phyloP scores from a whole-genome alignment of 305 asterid genomes.

The Fraxinus baroniana region DNA sequence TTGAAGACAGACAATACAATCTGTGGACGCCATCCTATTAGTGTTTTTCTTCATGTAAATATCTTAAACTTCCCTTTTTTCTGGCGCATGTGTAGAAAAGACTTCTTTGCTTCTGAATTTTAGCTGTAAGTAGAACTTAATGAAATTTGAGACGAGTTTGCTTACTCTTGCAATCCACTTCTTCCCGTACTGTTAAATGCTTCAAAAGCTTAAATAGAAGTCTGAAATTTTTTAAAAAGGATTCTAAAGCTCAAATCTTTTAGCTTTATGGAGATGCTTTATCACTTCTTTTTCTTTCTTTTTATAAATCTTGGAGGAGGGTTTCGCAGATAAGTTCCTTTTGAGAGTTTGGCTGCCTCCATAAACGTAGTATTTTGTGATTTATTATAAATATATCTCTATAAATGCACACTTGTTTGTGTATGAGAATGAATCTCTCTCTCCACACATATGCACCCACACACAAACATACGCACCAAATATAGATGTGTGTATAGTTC shows the following conservation, averaged over 20 bases:
- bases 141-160: background rate
- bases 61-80: slow-evolving; percentile 25
- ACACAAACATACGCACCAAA: background rate
- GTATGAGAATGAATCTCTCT: background rate
- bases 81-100: background rate
- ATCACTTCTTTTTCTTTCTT: background rate
- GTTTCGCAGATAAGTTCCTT: background rate
- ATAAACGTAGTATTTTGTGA: background rate
- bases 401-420: background rate
- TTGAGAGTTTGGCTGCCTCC: background rate
- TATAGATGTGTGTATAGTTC: background rate
- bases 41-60: slow-evolving; percentile 91
- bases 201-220: background rate
- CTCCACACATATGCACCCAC: background rate
- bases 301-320: background rate
- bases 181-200: background rate
- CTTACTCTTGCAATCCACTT: background rate
- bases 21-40: slow-evolving; percentile 95
- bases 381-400: background rate
- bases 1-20: slow-evolving; percentile 88
- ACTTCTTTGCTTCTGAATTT: background rate
- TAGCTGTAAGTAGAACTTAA: background rate
- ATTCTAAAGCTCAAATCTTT: background rate
- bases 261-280: background rate
- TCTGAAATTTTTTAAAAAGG: background rate